phyloP scores from a whole-genome alignment of 139 green algal species.

The Ettlia oleoabundans region DNA sequence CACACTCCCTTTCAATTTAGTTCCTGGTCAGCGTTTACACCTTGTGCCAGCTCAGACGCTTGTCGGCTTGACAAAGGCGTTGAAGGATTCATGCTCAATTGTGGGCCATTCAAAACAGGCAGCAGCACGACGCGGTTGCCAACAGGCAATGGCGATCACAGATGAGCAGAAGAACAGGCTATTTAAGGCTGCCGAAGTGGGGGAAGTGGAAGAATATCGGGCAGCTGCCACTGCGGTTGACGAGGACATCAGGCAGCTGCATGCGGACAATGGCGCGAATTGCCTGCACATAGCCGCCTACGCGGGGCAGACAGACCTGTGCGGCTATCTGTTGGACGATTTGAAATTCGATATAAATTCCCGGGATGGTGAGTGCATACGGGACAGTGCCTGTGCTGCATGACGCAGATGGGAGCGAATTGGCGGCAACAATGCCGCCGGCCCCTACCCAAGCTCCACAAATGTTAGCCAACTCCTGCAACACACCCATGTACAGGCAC shows the following conservation, averaged over 20 bases:
- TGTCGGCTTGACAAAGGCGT: too few relatives aligned
- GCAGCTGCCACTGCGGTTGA: neutral
- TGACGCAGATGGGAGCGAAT: too few relatives aligned
- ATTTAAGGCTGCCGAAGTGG: neutral
- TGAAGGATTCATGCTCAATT: too few relatives aligned
- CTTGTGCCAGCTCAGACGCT: too few relatives aligned
- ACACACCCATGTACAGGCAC: too few relatives aligned
- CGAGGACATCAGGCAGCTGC: neutral
- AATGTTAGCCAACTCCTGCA: too few relatives aligned
- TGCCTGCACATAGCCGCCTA: constrained; percentile 24
- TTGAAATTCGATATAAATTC: constrained; percentile 25
- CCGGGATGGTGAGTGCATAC: neutral
- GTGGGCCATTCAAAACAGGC: too few relatives aligned
- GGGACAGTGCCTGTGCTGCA: too few relatives aligned
- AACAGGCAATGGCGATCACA: neutral
- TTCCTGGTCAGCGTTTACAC: too few relatives aligned
- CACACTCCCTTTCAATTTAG: too few relatives aligned
- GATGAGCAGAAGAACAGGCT: neutral
- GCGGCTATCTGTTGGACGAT: constrained; percentile 14
- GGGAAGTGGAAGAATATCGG: neutral
- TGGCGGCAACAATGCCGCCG: too few relatives aligned
- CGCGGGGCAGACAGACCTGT: constrained; percentile 5
- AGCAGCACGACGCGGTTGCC: neutral
- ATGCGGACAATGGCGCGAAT: neutral
- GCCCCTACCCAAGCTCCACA: too few relatives aligned